Base-by-base conservation (phyloP, 2,329 filamentous ascomycete genomes). In the Diaporthe sp. region DNA sequence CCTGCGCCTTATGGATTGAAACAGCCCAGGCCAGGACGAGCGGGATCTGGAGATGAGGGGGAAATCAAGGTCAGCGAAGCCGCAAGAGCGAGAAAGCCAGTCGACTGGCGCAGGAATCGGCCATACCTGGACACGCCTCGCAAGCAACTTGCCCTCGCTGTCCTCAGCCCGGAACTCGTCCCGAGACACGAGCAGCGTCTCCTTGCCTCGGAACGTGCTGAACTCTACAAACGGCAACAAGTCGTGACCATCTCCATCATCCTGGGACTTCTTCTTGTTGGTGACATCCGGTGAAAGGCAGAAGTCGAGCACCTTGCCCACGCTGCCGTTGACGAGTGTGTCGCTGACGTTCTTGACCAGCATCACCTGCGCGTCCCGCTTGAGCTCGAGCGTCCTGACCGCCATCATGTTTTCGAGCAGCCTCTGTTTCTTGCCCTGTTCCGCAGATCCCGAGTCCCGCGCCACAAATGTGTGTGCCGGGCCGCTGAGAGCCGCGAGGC, bases 301-400 rank as follows among this genome's bases (percentile, higher is more conserved):
- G 19, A 95, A 95, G 13, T 89, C 91, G n/a, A 92, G 87, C n/a
- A 95, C 90, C 76, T 90, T 91, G 19, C 93, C 93, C 25, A 95
- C 85, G 1, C 92, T 94, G 8, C 93, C 93, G 80, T 95, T 95
- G 77, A 95, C 93, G 1, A 95, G 87, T 0, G 88, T 90, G 57
- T 94, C 92, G 80, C 95, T 93, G 83, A 94, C 92, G 79, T 95
- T 95, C 81, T 95, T 95, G 84, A 95, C 94, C 19, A 95, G 85
- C 93, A 95, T 95, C 71, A 95, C 93, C 80, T 95, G 93, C 0
- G 93, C 91, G 10, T 93, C 93, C 79, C 93, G 93, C 82, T 95
- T 95, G 44, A 95, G 84, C 49, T 90, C 87, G 25, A 95, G 89
- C 0, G 83, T 79, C 77, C 89, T 88, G 0, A 93, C 92, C 0